Conservation (phyloP, 192 early-diverging fungal species). For the Coemansia sp. region DNA sequence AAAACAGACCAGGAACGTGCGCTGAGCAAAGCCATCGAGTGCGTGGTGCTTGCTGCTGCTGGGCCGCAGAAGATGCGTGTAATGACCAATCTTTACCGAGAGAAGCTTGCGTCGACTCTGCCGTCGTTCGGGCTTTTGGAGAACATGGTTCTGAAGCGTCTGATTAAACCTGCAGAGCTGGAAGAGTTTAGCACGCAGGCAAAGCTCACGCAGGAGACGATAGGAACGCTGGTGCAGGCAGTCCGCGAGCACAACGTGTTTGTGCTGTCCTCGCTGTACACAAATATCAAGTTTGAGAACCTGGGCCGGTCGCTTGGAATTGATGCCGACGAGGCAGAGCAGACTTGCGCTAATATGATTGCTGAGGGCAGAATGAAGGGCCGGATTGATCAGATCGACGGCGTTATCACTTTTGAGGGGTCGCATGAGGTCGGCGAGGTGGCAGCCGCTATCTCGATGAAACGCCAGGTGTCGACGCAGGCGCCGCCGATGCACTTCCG, state of each 20-base stretch:
- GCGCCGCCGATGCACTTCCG: conserved; percentile 45
- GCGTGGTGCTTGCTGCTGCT: conserved; percentile 86
- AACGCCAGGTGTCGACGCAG: conserved; percentile 28
- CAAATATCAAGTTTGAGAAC: conserved; percentile 88
- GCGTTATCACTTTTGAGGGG: conserved; percentile 80
- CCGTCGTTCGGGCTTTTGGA: conserved; percentile 77
- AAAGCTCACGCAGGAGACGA: conserved; percentile 68
- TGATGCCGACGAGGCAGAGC: conserved; percentile 78
- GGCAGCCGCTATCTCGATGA: conserved; percentile 33
- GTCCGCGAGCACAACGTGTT: conserved; percentile 95
- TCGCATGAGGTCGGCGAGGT: conserved; percentile 53
- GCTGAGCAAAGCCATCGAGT: conserved; percentile 79
- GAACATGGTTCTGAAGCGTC: conserved; percentile 92
- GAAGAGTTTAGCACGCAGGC: conserved; percentile 75
- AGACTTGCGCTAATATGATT: conserved; percentile 85
- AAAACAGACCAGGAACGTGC: conserved; percentile 60
- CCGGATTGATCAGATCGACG: conserved; percentile 89
- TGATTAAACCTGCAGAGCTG: conserved; percentile 76
- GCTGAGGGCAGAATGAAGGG: conserved; percentile 84
- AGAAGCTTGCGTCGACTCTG: conserved; percentile 82
- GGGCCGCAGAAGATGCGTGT: conserved; percentile 86
- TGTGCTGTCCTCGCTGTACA: conserved; percentile 86
- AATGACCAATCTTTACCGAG: conserved; percentile 87
- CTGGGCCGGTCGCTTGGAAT: conserved; percentile 77
- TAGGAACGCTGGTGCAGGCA: conserved; percentile 79